These are phyloP conservation scores for Puccinia triticina DNA, from an alignment of 1,284 basidiomycete genomes.

Conservation along the genomic window DNA sequence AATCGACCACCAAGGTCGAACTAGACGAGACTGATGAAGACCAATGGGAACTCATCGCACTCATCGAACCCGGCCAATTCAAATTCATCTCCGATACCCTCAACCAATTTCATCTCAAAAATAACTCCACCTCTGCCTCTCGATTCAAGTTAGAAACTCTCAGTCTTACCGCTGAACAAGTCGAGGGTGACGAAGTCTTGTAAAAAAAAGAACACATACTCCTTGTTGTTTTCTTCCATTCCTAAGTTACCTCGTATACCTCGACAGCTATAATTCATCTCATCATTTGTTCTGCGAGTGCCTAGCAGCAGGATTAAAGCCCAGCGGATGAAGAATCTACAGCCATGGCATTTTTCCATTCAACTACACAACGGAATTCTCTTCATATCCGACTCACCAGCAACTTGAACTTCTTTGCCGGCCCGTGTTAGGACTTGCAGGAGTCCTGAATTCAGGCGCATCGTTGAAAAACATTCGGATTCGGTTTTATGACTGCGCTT, in stretches of 20 bases:
- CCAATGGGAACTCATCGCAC: slow-evolving; percentile 85
- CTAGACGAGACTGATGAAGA: slow-evolving; percentile 72
- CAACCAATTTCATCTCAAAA: slow-evolving; percentile 65
- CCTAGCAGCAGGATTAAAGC: too few species aligned
- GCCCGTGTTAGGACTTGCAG: too few species aligned
- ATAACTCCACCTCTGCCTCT: slow-evolving; percentile 65
- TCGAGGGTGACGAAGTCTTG: slow-evolving; percentile 46
- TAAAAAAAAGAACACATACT: background rate
- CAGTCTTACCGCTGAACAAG: slow-evolving; percentile 42
- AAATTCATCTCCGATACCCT: slow-evolving; percentile 84
- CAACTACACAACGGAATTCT: too few species aligned
- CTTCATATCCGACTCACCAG: too few species aligned
- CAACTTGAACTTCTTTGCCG: too few species aligned
- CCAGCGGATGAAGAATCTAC: too few species aligned
- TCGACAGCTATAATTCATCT: too few species aligned
- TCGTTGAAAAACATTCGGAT: too few species aligned
- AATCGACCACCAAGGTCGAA: slow-evolving; percentile 80
- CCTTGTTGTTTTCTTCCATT: background rate
- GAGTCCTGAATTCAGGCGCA: too few species aligned
- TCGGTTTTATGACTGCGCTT: too few species aligned
- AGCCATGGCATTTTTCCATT: too few species aligned
- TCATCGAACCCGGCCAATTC: slow-evolving; percentile 92
- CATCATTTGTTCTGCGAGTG: too few species aligned
- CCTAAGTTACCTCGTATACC: background rate
- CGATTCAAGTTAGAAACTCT: slow-evolving; percentile 66